Base-by-base conservation (phyloP, 2,329 filamentous ascomycete species). In the Pyrenophora tritici-repentis region DNA sequence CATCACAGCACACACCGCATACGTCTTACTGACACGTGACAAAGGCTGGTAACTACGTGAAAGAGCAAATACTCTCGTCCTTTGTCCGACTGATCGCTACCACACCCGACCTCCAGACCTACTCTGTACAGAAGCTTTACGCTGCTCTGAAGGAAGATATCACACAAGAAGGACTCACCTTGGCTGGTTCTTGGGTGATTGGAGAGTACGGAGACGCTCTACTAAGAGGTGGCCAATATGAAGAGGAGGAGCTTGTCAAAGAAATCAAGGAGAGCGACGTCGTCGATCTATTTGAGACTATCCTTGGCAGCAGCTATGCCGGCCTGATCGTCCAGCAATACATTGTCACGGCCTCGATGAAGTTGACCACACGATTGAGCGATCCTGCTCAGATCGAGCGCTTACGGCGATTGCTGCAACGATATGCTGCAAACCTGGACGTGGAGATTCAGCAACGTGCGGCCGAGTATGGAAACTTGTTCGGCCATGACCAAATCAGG, bases 71-170 rank as follows among this genome's bases (percentile, higher is more conserved):
- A 53, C 76, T 99, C 50, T 97, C 94, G 0, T 97, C 94, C 0
- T 97, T 99, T 70, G 89, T 99, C 53, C 89, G 95, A 41, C 84
- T 99, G 2, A 93, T 99, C 58, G 94, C 94, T 12, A 97, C 93
- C 0, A 96, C 91, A 0, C 87, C 92, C 0, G 94, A 99, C 63
- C 80, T 97, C 33, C 94, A 99, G 74, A 96, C 92, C 0, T 99
- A 99, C 70, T 92, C 91, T 1, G 93, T 93, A 4, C 94, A 97
- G 70, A 99, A 97, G 74, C 81, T 99, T 6, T 99, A 97, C 72
- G 81, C 86, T 16, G 89, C 89, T 55, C 78, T 99, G 47, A 96
- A 94, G 73, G 94, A 96, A 61, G 94, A 99, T 65, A 97, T 99
- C 64, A 97, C 93, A 2, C 94, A 99, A 72, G 95, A 99, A 75